Evolutionary conservation across 176 grass and related monocot genomes (phyloP).

Genomic region (Musa itinerans): DNA sequence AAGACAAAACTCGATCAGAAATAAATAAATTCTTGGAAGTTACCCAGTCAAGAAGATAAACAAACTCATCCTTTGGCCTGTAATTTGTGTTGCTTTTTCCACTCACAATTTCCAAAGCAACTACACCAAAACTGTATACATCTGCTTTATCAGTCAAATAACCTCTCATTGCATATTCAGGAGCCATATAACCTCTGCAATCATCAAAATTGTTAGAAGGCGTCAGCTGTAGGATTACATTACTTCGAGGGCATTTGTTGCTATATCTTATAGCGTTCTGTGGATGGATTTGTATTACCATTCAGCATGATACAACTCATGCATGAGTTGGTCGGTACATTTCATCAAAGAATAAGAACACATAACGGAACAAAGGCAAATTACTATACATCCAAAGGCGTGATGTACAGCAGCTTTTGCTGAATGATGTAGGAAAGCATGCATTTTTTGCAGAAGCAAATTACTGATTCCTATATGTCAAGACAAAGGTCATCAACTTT

Average conservation of each 20-base stretch:
- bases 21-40: constrained; percentile 5
- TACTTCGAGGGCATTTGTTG: neutral
- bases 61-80: constrained; percentile 80
- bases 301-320: neutral
- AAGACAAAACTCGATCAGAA: too few relatives aligned
- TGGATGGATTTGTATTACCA: neutral
- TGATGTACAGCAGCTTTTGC: too few relatives aligned
- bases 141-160: constrained; percentile 94
- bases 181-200: constrained; percentile 95
- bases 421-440: too few relatives aligned
- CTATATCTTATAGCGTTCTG: neutral
- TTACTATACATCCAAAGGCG: too few relatives aligned
- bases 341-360: too few relatives aligned
- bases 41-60: constrained; percentile 97
- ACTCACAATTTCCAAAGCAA: constrained; percentile 84
- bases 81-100: constrained; percentile 97
- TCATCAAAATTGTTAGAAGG: constrained; percentile 9
- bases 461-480: too few relatives aligned
- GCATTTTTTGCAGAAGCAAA: too few relatives aligned
- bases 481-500: too few relatives aligned
- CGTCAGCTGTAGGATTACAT: neutral
- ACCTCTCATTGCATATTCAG: constrained; percentile 95
- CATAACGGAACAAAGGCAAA: too few relatives aligned
- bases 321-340: too few relatives aligned
- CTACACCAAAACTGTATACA: constrained; percentile 88